These are phyloP conservation scores for Ogataea zsoltii DNA, from an alignment of 805 yeast species.

Conservation along the genomic window DNA sequence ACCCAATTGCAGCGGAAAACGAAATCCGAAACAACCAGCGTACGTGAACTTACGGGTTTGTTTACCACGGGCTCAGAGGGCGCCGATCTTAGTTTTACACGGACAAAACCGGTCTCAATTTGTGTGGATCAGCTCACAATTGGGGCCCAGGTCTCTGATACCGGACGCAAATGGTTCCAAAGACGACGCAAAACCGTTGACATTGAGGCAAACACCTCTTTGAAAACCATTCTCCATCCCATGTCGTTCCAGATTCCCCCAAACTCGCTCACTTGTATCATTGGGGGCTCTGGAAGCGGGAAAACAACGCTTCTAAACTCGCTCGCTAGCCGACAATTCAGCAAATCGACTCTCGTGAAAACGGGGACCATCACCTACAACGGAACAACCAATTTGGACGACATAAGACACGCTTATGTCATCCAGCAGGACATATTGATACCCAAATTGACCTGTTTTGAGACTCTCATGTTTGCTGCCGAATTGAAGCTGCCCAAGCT, in stretches of 20 bases:
- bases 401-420: slow-evolving; percentile 57
- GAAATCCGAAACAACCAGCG: too few species aligned
- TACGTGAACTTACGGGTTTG: too few species aligned
- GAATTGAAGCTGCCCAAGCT: slow-evolving; percentile 60
- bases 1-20: too few species aligned
- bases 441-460: slow-evolving; percentile 72
- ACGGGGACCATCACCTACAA: slow-evolving; percentile 48
- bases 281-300: slow-evolving; percentile 89
- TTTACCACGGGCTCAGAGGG: neutral
- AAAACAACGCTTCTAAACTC: slow-evolving; percentile 78
- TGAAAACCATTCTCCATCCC: slow-evolving; percentile 45
- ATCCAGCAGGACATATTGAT: slow-evolving; percentile 73
- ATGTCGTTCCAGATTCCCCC: slow-evolving; percentile 60
- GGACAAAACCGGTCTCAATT: slow-evolving; percentile 28
- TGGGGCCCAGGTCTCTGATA: slow-evolving; percentile 10
- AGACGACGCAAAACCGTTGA: slow-evolving; percentile 8
- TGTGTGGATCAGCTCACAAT: slow-evolving; percentile 28
- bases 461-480: slow-evolving; percentile 70
- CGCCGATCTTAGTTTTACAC: slow-evolving; percentile 24
- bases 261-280: slow-evolving; percentile 71
- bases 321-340: slow-evolving; percentile 49
- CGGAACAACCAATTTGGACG: slow-evolving; percentile 28
- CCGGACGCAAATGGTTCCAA: slow-evolving; percentile 1
- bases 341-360: slow-evolving; percentile 32
- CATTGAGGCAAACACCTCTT: slow-evolving; percentile 20